phyloP scores from a whole-genome alignment of 192 early-diverging fungal species.

The Backusella mclennaniae region DNA sequence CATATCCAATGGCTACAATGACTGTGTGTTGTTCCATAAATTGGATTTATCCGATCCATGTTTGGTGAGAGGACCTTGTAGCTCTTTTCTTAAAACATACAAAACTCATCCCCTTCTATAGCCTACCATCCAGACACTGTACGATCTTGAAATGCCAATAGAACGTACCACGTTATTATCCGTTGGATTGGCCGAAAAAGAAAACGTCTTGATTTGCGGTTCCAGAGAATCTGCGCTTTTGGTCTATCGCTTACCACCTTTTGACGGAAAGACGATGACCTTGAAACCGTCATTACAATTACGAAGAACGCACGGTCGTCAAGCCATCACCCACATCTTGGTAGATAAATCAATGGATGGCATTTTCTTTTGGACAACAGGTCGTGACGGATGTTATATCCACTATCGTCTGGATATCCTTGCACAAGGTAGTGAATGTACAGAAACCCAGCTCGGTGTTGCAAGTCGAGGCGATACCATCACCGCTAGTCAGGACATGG shows the following conservation, averaged over 20 bases:
- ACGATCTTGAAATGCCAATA: slow-evolving; percentile 27
- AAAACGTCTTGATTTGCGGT: slow-evolving; percentile 39
- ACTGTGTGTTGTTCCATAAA: slow-evolving; percentile 31
- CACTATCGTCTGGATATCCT: slow-evolving; percentile 40
- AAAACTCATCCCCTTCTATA: not conserved
- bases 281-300: slow-evolving; percentile 36
- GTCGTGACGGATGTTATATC: slow-evolving; percentile 64
- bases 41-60: slow-evolving; percentile 27
- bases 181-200: slow-evolving; percentile 16
- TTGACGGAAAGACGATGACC: not conserved
- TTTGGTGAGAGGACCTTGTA: not conserved
- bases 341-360: not conserved
- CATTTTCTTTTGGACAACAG: slow-evolving; percentile 56
- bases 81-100: not conserved
- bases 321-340: slow-evolving; percentile 48
- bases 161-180: slow-evolving; percentile 31
- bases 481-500: slow-evolving; percentile 15
- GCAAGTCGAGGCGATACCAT: slow-evolving; percentile 8
- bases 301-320: slow-evolving; percentile 44
- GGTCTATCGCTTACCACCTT: slow-evolving; percentile 28
- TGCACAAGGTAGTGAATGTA: not conserved
- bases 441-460: not conserved
- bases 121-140: slow-evolving; percentile 24
- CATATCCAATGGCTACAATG: slow-evolving; percentile 36
- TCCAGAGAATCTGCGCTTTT: slow-evolving; percentile 44